Evolutionary conservation across 2,329 filamentous ascomycete genomes (phyloP), one percentile per base, ranked within the genome.

Genomic region (Camillea tinctor): DNA sequence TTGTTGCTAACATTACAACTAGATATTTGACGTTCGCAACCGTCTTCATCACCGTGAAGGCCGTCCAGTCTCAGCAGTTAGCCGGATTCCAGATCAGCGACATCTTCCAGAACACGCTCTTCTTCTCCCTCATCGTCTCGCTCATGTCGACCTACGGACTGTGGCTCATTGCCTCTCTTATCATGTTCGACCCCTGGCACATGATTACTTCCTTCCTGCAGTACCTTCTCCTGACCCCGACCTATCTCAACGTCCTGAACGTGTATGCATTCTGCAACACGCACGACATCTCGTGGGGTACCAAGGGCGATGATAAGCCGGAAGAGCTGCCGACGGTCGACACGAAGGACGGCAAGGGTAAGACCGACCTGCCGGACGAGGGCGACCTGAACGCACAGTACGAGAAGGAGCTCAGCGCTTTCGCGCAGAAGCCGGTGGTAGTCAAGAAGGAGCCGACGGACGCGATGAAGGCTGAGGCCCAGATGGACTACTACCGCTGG

Each of bases 211-310:
- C 90, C 60, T 92, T 98, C 76, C 76, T 93, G 54, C 95, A 98
- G 84, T 99, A 99, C 75, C 88, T 98, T 69, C 86, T 98, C 50
- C 84, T 99, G 60, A 97, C 93, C 0, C 95, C 95, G 0, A 97
- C 93, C 0, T 99, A 97, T 79, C 96, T 96, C 80, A 99, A 98
- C 77, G 93, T 98, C 60, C 88, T 99, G 70, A 99, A 98, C 81
- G 95, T 99, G 59, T 99, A 98, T 77, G 94, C 94, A 62, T 99
- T 99, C 78, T 98, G 93, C 79, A 97, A 97, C 78, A 97, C 93
- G 23, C 93, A 97, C 82, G 93, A 97, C 72, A 95, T 97, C 66
- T 96, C 93, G 3, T 97, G 93, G 93, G 93, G 93, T 71, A 99
- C 95, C 50, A 99, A 98, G 77, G 95, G 95, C 69, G 95, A 98